phyloP scores from a whole-genome alignment of 441 rosid species.

The Biscutella laevigata region DNA sequence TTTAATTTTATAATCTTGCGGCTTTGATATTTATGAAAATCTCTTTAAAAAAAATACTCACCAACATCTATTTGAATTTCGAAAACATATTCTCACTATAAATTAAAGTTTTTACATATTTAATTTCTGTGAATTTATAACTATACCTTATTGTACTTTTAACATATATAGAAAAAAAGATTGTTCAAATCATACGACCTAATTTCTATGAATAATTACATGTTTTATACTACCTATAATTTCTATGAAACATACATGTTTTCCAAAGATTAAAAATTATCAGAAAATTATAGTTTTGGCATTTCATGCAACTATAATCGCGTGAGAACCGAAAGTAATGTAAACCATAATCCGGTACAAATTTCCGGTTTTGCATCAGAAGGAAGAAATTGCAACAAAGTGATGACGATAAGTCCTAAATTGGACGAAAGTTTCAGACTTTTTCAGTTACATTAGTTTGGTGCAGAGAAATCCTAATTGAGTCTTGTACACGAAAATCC shows the following conservation, averaged over 20 bases:
- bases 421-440: neutral
- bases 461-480: conserved; percentile 6
- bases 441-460: conserved; percentile 2
- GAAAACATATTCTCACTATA: conserved; percentile 17
- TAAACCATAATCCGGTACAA: conserved; percentile 14
- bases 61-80: conserved; percentile 35
- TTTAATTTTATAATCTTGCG: too few relatives aligned
- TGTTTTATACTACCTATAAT: too few relatives aligned
- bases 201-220: too few relatives aligned
- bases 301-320: neutral
- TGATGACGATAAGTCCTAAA: neutral
- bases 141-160: too few relatives aligned
- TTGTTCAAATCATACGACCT: too few relatives aligned
- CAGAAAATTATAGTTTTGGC: neutral
- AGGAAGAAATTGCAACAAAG: neutral
- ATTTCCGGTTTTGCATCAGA: neutral
- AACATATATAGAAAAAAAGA: too few relatives aligned
- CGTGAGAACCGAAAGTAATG: neutral
- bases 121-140: neutral
- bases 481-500: neutral
- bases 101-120: neutral
- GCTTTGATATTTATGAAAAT: too few relatives aligned
- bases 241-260: neutral
- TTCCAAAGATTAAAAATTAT: neutral
- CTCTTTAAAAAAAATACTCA: too few relatives aligned